Evolutionary conservation across 2,329 filamentous ascomycete species (phyloP).

Genomic region (Arthrocladium fulminans): DNA sequence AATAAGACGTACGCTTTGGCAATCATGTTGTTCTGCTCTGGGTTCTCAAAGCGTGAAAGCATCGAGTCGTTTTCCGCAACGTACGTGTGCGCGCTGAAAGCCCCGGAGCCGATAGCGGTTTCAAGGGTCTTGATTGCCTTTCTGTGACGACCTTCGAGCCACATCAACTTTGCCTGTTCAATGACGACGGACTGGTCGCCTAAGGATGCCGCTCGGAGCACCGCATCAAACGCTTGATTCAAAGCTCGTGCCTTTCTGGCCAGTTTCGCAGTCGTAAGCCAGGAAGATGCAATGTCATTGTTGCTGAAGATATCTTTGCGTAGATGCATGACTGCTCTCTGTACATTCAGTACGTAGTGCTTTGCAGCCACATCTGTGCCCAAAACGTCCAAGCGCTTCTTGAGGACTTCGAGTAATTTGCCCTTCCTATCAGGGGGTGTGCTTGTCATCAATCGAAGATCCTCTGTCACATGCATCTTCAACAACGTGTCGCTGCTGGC

Average conservation of each 20-base stretch:
- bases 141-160: constrained; percentile 85
- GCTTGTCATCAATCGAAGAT: constrained; percentile 63
- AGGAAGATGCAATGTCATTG: constrained; percentile 69
- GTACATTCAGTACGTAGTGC: constrained; percentile 79
- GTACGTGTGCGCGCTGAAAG: constrained; percentile 51
- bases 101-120: constrained; percentile 71
- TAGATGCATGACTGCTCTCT: constrained; percentile 78
- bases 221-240: constrained; percentile 85
- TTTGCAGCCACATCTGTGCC: constrained; percentile 88
- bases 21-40: constrained; percentile 44
- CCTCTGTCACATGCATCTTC: constrained; percentile 76
- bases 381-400: constrained; percentile 74
- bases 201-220: constrained; percentile 75
- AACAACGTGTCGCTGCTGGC: constrained; percentile 77
- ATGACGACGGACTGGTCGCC: constrained; percentile 83
- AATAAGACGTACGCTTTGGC: constrained; percentile 74
- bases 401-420: constrained; percentile 47
- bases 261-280: constrained; percentile 76
- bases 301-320: constrained; percentile 53
- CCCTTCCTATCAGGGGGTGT: constrained; percentile 40
- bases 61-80: constrained; percentile 29
- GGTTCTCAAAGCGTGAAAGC: constrained; percentile 31
- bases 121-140: constrained; percentile 91
- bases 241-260: constrained; percentile 77
- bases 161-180: constrained; percentile 85